Base-by-base conservation (phyloP, 208 protist genomes). In the Trypanosoma scelopori region DNA sequence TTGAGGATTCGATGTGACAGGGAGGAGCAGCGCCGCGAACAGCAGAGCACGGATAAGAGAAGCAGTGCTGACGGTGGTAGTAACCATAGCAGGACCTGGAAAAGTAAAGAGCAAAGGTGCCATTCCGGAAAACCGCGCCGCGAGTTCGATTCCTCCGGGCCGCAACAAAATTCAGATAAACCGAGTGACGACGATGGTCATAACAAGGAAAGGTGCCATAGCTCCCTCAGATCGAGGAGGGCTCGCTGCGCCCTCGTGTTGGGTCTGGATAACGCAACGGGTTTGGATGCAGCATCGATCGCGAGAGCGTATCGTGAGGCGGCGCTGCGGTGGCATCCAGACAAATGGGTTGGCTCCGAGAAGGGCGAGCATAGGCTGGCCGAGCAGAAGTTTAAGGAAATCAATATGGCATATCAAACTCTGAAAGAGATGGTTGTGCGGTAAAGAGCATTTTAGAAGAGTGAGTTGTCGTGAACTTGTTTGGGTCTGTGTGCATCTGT, bases 301-400 rank as follows among this genome's bases (percentile, higher is more conserved):
- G 74, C 71, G 15, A 92, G 88, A 62, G 89, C 90, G 55, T 98
- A 97, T 67, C 87, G 78, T n/a, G 71, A 89, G 65, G 76, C 74
- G 6, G 90, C 88, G 7, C 69, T 96, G 46, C 79, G 69, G 43
- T 96, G 87, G 82, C 94, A 98, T 68, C 94, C 94, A 4, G 93
- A 97, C 65, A 87, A 83, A 57, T 95, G 89, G 89, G 76, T 85
- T 25, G 68, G 55, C 18, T 85, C 87, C 7, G 80, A 58, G 5
- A 57, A 58, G 35, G 58, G 77, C 28, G 79, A 95, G 53, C 79
- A 78, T 49, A 42, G 68, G 28, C 39, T 59, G 55, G 92, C 92
- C 0, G 87, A 95, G 69, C 60, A 65, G 35, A 82, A 79, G 32
- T 97, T 97, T 63, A 96, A 96, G 55, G 81, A 90, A 48, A 81